Evolutionary conservation across 2,329 filamentous ascomycete genomes (phyloP).

Genomic region (Trichoderma sp.): DNA sequence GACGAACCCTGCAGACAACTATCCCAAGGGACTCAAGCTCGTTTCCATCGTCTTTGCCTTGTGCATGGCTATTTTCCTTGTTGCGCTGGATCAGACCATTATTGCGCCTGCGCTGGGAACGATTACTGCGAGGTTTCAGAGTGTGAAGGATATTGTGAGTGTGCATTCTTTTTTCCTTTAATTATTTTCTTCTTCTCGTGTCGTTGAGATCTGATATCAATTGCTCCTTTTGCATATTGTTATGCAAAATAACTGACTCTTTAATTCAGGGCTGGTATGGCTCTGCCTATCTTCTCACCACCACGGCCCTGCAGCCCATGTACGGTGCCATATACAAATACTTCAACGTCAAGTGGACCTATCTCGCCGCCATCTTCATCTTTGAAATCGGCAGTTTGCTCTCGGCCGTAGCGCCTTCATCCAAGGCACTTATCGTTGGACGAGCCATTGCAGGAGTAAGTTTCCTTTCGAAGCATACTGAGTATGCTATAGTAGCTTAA

Average conservation of each 20-base stretch:
- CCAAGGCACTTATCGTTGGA: conserved; percentile 51
- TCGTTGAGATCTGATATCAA: background rate
- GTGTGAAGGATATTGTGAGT: conserved; percentile 46
- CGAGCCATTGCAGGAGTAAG: conserved; percentile 49
- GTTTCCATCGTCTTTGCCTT: conserved; percentile 44
- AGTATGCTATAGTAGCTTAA: background rate
- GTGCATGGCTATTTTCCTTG: conserved; percentile 48
- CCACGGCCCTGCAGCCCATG: conserved; percentile 49
- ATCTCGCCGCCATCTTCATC: conserved; percentile 43
- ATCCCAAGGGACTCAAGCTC: conserved; percentile 42
- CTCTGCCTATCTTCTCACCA: conserved; percentile 48
- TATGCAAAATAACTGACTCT: background rate
- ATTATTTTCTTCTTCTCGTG: conserved; percentile 13
- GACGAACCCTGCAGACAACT: conserved; percentile 26
- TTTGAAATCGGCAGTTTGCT: conserved; percentile 46
- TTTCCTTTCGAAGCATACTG: background rate
- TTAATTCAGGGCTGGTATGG: conserved; percentile 48
- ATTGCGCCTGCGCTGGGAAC: conserved; percentile 52
- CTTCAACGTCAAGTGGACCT: conserved; percentile 49
- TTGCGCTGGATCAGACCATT: conserved; percentile 52
- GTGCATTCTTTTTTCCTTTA: background rate
- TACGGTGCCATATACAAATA: conserved; percentile 51
- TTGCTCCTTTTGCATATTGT: background rate
- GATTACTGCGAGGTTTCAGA: conserved; percentile 47
- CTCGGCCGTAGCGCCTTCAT: conserved; percentile 45